Percentiles rank a stretch among this genome's conserved stretches.
Evolutionary conservation across 768 basidiomycete species (phyloP).

Genomic region (Pisolithus albus): DNA sequence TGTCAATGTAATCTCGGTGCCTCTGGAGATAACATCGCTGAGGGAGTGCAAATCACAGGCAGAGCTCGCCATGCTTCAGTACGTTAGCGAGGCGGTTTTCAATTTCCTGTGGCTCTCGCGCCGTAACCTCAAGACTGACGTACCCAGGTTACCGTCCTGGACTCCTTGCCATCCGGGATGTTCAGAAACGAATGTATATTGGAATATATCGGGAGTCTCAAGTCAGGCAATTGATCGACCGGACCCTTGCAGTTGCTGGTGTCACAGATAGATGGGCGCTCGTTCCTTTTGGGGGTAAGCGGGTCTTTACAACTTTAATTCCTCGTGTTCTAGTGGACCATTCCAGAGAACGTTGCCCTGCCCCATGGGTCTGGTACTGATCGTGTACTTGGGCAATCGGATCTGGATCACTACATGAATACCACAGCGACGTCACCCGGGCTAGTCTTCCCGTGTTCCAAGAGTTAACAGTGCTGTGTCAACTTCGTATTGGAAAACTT

Average conservation of each 20-base stretch:
- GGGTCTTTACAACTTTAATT: not conserved
- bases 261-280: conserved; percentile 52
- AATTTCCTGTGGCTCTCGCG: not conserved
- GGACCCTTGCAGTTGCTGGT: conserved; percentile 52
- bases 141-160: conserved; percentile 63
- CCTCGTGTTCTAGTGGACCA: conserved; percentile 3
- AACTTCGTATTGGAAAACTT: conserved; percentile 38
- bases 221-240: conserved; percentile 50
- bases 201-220: conserved; percentile 78
- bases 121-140: not conserved
- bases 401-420: conserved; percentile 71
- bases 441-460: conserved; percentile 33
- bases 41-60: conserved; percentile 68
- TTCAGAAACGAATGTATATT: conserved; percentile 51
- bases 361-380: conserved; percentile 81
- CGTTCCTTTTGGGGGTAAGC: conserved; percentile 73
- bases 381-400: conserved; percentile 43
- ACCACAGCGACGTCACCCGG: conserved; percentile 72
- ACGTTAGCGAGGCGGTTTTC: conserved; percentile 64
- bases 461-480: not conserved
- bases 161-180: conserved; percentile 65
- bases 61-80: conserved; percentile 67
- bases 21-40: conserved; percentile 47
- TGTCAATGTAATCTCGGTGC: conserved; percentile 41
- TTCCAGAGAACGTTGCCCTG: conserved; percentile 73